A percentile compares a stretch with the other conserved stretches of the same genome.
phyloP scores from a whole-genome alignment of 192 early-diverging fungal species.

The Coemansia sp. region DNA sequence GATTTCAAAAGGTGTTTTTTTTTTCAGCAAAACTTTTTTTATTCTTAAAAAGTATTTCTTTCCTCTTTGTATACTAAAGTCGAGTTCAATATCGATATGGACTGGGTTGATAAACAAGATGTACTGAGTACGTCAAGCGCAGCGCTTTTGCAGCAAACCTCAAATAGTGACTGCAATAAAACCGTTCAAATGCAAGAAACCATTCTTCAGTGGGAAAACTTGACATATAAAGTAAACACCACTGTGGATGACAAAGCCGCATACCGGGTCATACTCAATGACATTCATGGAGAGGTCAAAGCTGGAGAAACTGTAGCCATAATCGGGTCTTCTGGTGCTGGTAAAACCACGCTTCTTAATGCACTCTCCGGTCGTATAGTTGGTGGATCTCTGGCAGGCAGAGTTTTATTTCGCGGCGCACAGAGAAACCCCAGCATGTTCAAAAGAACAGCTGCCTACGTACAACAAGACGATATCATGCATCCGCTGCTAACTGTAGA shows the following conservation, averaged over 20 bases:
- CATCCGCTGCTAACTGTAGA: conserved; percentile 68
- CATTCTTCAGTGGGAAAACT: conserved; percentile 30
- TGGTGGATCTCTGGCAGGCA: conserved; percentile 57
- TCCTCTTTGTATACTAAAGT: not conserved
- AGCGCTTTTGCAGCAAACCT: not conserved
- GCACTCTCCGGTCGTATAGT: conserved; percentile 73
- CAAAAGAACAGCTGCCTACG: conserved; percentile 45
- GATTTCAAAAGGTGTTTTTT: not conserved
- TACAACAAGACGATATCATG: conserved; percentile 60
- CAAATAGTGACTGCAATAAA: not conserved
- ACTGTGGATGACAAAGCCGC: conserved; percentile 6
- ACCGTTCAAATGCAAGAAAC: conserved; percentile 4
- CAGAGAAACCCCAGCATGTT: conserved; percentile 33
- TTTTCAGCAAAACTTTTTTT: not conserved
- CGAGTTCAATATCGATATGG: not conserved
- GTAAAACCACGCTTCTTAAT: conserved; percentile 85
- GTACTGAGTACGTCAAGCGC: not conserved
- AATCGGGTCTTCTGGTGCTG: conserved; percentile 91
- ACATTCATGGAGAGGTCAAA: conserved; percentile 66
- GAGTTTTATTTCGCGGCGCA: conserved; percentile 54
- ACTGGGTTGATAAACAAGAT: not conserved
- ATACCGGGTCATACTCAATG: conserved; percentile 56
- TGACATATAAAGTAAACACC: conserved; percentile 38
- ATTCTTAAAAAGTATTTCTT: not conserved
- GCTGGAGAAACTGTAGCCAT: conserved; percentile 79